Evolutionary conservation across 2,329 filamentous ascomycete species (phyloP).

Genomic region (Myriosclerotinia scirpicola): DNA sequence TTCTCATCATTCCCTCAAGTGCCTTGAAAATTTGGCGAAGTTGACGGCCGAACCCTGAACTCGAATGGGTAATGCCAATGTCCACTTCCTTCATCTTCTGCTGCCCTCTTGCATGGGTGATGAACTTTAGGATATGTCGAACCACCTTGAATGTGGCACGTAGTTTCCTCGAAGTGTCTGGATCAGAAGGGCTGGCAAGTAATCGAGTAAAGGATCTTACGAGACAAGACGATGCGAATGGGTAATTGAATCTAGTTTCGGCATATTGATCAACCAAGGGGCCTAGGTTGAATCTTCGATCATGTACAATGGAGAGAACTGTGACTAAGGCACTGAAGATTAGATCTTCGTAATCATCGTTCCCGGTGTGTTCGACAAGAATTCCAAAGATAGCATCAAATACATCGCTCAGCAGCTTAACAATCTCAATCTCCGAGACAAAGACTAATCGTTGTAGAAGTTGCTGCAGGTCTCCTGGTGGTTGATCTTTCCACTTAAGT

Average conservation of each 20-base stretch:
- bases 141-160: conserved; percentile 94
- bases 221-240: conserved; percentile 84
- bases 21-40: conserved; percentile 86
- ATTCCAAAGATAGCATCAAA: conserved; percentile 91
- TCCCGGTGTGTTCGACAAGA: conserved; percentile 84
- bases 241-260: conserved; percentile 85
- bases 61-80: conserved; percentile 77
- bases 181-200: conserved; percentile 77
- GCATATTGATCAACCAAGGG: conserved; percentile 91
- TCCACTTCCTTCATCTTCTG: conserved; percentile 86
- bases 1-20: conserved; percentile 86
- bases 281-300: conserved; percentile 87
- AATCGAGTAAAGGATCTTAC: conserved; percentile 84
- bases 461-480: conserved; percentile 68
- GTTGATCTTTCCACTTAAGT: conserved; percentile 79
- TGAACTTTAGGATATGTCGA: conserved; percentile 89
- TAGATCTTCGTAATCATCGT: conserved; percentile 88
- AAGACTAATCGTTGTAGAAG: conserved; percentile 84
- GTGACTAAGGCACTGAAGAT: conserved; percentile 88
- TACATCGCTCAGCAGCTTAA: conserved; percentile 87
- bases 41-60: conserved; percentile 74
- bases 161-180: conserved; percentile 78
- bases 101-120: conserved; percentile 82
- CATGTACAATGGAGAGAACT: conserved; percentile 89
- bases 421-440: conserved; percentile 95